A percentile compares a stretch with the other conserved stretches of the same genome.
Evolutionary conservation across 2,329 filamentous ascomycete species (phyloP).

Genomic region (Tolypocladium pustulatum): DNA sequence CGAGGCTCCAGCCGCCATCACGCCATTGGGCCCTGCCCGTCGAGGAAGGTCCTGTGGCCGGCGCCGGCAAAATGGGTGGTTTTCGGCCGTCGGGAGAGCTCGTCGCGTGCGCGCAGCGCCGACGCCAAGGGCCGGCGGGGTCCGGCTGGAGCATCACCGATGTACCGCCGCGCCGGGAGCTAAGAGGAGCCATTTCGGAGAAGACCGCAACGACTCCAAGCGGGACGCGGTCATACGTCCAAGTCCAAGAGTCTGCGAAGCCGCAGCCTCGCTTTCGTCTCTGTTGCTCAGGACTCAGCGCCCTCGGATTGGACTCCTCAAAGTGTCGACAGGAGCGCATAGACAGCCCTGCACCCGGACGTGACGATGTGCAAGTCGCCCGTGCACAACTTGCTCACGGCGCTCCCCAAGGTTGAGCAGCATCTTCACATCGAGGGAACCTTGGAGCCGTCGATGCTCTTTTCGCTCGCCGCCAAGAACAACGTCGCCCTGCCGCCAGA

Average conservation of each 20-base stretch:
- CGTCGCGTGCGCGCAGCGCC: neutral
- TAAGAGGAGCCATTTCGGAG: neutral
- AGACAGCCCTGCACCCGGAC: neutral
- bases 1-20: neutral
- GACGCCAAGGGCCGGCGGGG: neutral
- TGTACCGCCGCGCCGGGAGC: neutral
- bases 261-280: neutral
- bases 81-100: neutral
- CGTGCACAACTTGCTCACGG: constrained; percentile 46
- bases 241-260: neutral
- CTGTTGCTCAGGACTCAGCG: neutral
- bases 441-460: constrained; percentile 59
- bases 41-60: neutral
- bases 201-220: neutral
- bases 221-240: neutral
- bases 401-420: constrained; percentile 71
- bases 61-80: neutral
- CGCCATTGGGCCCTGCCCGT: neutral
- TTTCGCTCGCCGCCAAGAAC: constrained; percentile 58
- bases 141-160: neutral
- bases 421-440: constrained; percentile 74
- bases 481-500: constrained; percentile 52
- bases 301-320: neutral
- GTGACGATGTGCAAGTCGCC: constrained; percentile 39
- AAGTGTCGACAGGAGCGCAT: neutral